Base-by-base conservation (phyloP, 2,329 filamentous ascomycete genomes). In the Alternaria sp. region DNA sequence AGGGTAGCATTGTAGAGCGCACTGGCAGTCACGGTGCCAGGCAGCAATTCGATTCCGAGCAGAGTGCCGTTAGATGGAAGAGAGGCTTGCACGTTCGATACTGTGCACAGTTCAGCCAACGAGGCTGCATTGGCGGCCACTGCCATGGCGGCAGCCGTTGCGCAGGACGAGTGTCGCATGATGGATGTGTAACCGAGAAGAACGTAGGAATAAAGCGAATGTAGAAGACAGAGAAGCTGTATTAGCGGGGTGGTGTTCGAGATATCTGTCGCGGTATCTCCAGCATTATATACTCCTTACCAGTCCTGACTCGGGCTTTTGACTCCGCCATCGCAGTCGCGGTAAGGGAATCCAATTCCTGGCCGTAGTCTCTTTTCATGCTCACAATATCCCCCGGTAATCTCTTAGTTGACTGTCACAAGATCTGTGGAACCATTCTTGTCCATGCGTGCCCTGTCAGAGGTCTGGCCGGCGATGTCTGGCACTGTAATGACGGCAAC, bases 21-120 rank as follows among this genome's bases (percentile, higher is more conserved):
- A 9, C 71, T 76, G 14, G 79, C 78, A 15, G 76, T 79, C 20
- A 82, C 75, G 1, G 80, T 82, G 4, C 26, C 75, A 23, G 76
- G 62, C 53, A 82, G 80, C 81, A 69, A 82, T 78, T 57, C 87
- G 25, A 75, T 64, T 25, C 74, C 75, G 12, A 70, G 49, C 1
- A 71, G 56, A 18, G 60, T 61, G 8, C 67, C 67, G 56, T 71
- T 64, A 1, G 58, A 47, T 23, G 70, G 70, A 8, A 71, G 60
- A 50, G 66, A 65, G 9, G 67, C 64, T 30, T 71, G 68, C 44
- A 70, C 61, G 30, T 73, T 67, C 8, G 63, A 47, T 18, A 64
- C 59, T 10, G 64, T 73, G 58, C 71, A 67, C n/a, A 67, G 33
- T 11, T 58, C 58, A 5, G 49, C 26, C 14, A 59, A n/a, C 37